Conservation (phyloP, 2,329 filamentous ascomycete species). For the Fusarium humuli region DNA sequence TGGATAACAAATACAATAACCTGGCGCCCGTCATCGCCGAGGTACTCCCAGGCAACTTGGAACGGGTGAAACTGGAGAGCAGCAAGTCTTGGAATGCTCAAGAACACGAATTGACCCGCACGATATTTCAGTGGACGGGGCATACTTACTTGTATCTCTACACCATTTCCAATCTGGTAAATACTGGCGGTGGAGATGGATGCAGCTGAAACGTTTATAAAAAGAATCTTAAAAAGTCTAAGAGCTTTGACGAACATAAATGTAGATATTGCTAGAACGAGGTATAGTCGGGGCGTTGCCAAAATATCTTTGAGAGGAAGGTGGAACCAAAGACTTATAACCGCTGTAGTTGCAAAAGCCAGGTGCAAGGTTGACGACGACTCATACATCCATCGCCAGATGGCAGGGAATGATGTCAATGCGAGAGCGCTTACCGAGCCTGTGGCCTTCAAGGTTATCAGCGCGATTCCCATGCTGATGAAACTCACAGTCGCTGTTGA, state of each 20-base stretch:
- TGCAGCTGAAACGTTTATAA: neutral
- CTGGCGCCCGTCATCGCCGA: neutral
- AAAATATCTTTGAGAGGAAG: neutral
- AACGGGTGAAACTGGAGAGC: neutral
- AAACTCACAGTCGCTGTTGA: neutral
- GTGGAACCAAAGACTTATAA: neutral
- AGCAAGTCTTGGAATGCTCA: neutral
- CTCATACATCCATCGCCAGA: neutral
- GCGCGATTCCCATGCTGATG: neutral
- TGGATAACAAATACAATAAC: neutral
- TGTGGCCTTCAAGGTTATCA: neutral
- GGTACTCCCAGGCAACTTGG: neutral
- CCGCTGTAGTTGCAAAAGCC: neutral
- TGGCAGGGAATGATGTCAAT: neutral
- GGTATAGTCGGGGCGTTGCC: neutral
- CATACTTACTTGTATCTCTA: neutral
- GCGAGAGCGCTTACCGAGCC: neutral
- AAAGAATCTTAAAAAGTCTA: neutral
- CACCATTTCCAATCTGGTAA: neutral
- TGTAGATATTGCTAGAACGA: neutral
- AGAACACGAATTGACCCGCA: neutral
- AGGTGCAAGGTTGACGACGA: neutral
- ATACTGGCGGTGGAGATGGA: neutral
- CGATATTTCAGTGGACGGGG: neutral
- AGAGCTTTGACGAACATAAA: neutral